Evolutionary conservation across 2,329 filamentous ascomycete species (phyloP), one percentile per base, ranked within the genome.

Genomic region (Furcasterigmium sp.): DNA sequence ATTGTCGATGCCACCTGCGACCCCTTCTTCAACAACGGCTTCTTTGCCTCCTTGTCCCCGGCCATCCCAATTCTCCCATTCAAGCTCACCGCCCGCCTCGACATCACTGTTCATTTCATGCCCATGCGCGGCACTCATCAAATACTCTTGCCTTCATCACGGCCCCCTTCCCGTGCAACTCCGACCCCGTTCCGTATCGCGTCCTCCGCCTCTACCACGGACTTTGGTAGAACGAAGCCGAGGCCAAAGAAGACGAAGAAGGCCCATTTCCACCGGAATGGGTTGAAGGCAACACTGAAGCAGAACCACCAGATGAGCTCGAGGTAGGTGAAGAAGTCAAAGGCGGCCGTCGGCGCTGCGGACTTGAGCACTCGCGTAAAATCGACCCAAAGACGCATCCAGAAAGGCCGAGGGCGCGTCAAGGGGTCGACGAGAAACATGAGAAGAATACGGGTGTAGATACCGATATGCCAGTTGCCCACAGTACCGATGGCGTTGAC

Each of bases 241-340:
- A 91, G 59, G 0, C 89, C 88, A 46, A 85, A 85, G 54, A 94
- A 82, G 14, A 94, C 87, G 58, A 94, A 94, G 0, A 82, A 59
- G 0, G 84, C 86, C 89, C 88, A 94, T 68, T 94, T 94, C 87
- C 88, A 94, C 8, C 88, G 70, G 62, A 94, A 94, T 0, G 89
- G 89, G 57, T 94, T 94, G 54, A 93, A 75, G 5, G 75, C 67
- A 34, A 91, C 80, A 44, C 84, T 84, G 56, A 93, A 94, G 6
- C 80, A 60, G 51, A 91, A 93, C 89, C 88, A 94, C 71, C 87
- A 94, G 5, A 93, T 58, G 40, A 94, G 67, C 62, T 95, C 89
- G 0, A 85, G 74, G 55, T 94, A 94, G 0, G 89, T 94, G 59
- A 94, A 93, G 67, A 94, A 94, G 59, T 94, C 87, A 55, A 94